Evolutionary conservation across 352 stramenopile species (phyloP).

Genomic region (Pythium catenulatum): DNA sequence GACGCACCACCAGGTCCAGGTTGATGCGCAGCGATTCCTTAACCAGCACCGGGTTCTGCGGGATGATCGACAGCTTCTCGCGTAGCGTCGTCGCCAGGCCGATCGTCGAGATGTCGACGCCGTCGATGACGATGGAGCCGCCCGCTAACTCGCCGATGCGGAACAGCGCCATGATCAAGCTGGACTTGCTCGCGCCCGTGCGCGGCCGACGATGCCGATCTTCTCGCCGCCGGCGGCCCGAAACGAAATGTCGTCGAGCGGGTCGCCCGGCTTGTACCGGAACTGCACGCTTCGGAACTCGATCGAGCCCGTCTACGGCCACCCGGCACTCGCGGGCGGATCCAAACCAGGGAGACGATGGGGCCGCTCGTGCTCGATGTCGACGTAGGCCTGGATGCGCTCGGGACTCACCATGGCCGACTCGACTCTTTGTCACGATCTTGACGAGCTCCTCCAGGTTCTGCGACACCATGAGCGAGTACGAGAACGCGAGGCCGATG

Average conservation of each 20-base stretch:
- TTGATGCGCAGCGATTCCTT: slow-evolving; percentile 93
- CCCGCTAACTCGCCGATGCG: slow-evolving; percentile 94
- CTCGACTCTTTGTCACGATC: slow-evolving; percentile 50
- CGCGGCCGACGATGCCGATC: slow-evolving; percentile 94
- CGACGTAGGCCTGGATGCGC: slow-evolving; percentile 92
- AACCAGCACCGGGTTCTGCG: slow-evolving; percentile 96
- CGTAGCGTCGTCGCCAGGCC: slow-evolving; percentile 90
- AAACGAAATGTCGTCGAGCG: slow-evolving; percentile 71
- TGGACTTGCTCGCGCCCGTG: slow-evolving; percentile 93
- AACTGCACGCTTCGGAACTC: slow-evolving; percentile 91
- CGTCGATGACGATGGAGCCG: slow-evolving; percentile 94
- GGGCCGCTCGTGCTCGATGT: slow-evolving; percentile 64
- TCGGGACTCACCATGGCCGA: slow-evolving; percentile 92
- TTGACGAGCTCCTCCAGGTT: slow-evolving; percentile 86
- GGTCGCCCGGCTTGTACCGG: slow-evolving; percentile 92
- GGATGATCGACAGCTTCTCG: slow-evolving; percentile 94
- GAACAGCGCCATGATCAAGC: slow-evolving; percentile 94
- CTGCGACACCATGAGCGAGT: slow-evolving; percentile 85
- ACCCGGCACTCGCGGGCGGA: slow-evolving; percentile 51
- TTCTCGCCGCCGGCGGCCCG: slow-evolving; percentile 78
- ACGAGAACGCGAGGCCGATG: no score
- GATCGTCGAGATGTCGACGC: slow-evolving; percentile 85
- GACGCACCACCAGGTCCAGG: slow-evolving; percentile 93
- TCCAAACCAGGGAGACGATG: slow-evolving; percentile 45
- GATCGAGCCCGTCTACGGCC: slow-evolving; percentile 88